Evolutionary conservation across 2,329 filamentous ascomycete species (phyloP), one percentile per base, ranked within the genome.

Genomic region (Aspergillus brunneoviolaceus): DNA sequence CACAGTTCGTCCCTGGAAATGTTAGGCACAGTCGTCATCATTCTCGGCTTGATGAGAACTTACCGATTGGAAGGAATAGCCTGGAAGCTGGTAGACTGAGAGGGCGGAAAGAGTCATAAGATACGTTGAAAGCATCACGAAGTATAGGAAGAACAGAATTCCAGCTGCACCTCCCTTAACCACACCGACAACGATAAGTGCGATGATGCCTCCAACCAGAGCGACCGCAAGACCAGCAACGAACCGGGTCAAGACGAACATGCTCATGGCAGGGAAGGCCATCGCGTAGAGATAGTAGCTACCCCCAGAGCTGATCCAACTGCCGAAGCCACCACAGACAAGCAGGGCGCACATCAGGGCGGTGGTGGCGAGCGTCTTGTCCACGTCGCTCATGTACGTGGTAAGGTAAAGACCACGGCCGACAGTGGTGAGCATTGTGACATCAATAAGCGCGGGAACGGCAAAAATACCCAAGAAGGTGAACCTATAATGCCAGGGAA

Each of bases 391-490:
- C 85, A 88, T 87, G 63, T 77, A 83, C 0, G 80, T 80, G 42
- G 83, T 86, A 49, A 87, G 79, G 66, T 87, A 88, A 19, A 88
- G 72, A 10, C 85, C 85, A 52, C 85, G 80, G 1, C 85, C 85
- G 29, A 83, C 78, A 12, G 84, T 83, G 2, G 84, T 85, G 19
- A 87, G 74, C 11, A 87, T 72, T 11, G 85, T 55, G 49, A 87
- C 84, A 67, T 88, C 85, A 47, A 87, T 77, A 25, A 87, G 77
- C 19, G 85, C 85, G 0, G 85, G 85, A 48, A 87, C 80, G 10
- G 84, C 85, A 63, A 88, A 87, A 35, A 87, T 84, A 59, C 82
- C 82, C n/a, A 87, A 73, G 62, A 85, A 85, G 0, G 82, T 84
- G 57, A 85, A 82, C 65, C 80, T 62, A 65, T 81, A 73, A 72